Evolutionary conservation across 2,329 filamentous ascomycete genomes (phyloP), one percentile per base, ranked within the genome.

Genomic region (Talaromyces sp.): DNA sequence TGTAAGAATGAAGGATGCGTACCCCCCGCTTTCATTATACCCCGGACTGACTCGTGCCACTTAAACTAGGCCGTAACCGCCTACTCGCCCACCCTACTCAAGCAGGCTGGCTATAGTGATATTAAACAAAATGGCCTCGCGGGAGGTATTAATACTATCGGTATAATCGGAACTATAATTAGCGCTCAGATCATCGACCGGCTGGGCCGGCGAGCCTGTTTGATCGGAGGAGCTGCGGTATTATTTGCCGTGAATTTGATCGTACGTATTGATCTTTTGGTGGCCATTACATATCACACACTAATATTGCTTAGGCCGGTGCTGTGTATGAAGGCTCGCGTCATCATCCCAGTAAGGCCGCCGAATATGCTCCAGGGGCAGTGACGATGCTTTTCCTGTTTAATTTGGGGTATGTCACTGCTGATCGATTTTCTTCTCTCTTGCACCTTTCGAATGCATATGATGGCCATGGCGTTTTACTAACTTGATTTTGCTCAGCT

Each of bases 131-230:
- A 76, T 47, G 75, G 79, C 32, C 74, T 82, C 9, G 75, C 79
- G 1, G 80, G 80, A 5, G 75, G 78, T 5, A 64, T 81, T 14
- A 82, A 81, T 63, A 81, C 78, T 0, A 71, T 82, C 44, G 80
- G 80, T 11, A 78, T 82, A 22, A 55, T 80, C 2, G 79, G 78
- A 1, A 82, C 80, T 2, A 76, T 80, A 32, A 78, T 80, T 51
- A 77, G 75, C 48, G 76, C 79, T 2, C 75, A 79, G 44, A 77
- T 82, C 10, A 74, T 82, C 29, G 80, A 82, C 60, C 72, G 73
- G 1, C 62, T 82, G 6, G 80, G 80, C 17, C 74, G 79, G 5
- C 66, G 71, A 19, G 56, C 48, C 8, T 77, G 76, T 55, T 55
- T 79, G 19, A 75, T 78, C 61, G 63, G 66, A 13, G 75, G 75